These are phyloP conservation scores for Claviceps africana DNA, from an alignment of 2,329 filamentous ascomycete species.

Conservation along the genomic window DNA sequence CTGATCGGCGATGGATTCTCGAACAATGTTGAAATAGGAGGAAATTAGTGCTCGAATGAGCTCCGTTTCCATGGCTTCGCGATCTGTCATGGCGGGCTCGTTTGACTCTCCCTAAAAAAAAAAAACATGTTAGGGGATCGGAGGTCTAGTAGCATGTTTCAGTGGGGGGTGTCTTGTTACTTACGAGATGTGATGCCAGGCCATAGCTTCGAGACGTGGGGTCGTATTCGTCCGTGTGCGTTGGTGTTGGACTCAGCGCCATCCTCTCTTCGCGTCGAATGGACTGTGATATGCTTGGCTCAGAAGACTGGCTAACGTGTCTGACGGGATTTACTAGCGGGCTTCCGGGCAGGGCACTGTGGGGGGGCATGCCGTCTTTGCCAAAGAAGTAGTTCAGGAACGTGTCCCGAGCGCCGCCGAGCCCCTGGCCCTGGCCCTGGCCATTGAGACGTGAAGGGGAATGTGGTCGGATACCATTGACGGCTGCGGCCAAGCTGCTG, in stretches of 20 bases:
- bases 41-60: conserved; percentile 92
- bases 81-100: conserved; percentile 83
- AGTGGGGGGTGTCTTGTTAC: no score
- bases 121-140: conserved; percentile 10
- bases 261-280: conserved; percentile 57
- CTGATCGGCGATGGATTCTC: conserved; percentile 96
- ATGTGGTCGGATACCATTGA: conserved; percentile 42
- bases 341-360: conserved; percentile 23
- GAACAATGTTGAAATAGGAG: conserved; percentile 98
- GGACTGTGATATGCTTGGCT: conserved; percentile 73
- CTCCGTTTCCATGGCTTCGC: conserved; percentile 94
- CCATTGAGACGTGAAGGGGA: conserved; percentile 42
- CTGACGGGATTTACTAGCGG: conserved; percentile 24
- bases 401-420: conserved; percentile 63
- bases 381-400: conserved; percentile 99
- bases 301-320: conserved; percentile 64
- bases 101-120: conserved; percentile 38
- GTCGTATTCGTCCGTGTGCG: conserved; percentile 30
- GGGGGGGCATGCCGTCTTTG: conserved; percentile 57
- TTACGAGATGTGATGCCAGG: conserved; percentile 44
- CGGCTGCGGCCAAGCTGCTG: conserved; percentile 44
- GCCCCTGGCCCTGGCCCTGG: conserved; percentile 29
- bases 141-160: no score
- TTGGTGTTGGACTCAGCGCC: conserved; percentile 34
- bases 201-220: conserved; percentile 25